Evolutionary conservation across 371 early-diverging fungal genomes (phyloP).

Genomic region (Coemansia sp.): DNA sequence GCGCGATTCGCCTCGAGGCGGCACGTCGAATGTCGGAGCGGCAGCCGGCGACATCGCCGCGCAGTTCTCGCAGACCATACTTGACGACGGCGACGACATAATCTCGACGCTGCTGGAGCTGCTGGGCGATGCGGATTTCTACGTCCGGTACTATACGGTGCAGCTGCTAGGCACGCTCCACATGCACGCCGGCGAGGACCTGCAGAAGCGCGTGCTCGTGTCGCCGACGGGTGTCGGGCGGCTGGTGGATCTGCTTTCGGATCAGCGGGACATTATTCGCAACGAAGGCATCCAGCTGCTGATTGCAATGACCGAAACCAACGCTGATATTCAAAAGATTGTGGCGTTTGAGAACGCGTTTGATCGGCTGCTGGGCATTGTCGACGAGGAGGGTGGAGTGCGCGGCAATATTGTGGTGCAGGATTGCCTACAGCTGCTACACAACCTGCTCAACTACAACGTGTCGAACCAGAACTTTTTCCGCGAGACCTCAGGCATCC

Average conservation of each 20-base stretch:
- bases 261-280: conserved; percentile 89
- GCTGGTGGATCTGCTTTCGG: conserved; percentile 90
- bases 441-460: conserved; percentile 89
- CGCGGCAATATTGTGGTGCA: conserved; percentile 95
- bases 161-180: conserved; percentile 76
- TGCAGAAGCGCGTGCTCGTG: conserved; percentile 85
- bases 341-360: conserved; percentile 97
- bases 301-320: conserved; percentile 82
- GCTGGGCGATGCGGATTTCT: conserved; percentile 88
- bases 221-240: conserved; percentile 89
- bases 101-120: conserved; percentile 80
- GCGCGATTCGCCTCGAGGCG: conserved; percentile 40
- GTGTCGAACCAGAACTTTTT: conserved; percentile 96
- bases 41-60: conserved; percentile 15
- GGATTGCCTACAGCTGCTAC: conserved; percentile 89
- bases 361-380: conserved; percentile 81
- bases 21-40: conserved; percentile 2
- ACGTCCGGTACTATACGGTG: conserved; percentile 86
- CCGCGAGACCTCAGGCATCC: conserved; percentile 92
- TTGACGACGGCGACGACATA: conserved; percentile 67
- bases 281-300: conserved; percentile 92
- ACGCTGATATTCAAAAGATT: conserved; percentile 96
- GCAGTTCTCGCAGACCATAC: conserved; percentile 27
- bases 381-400: conserved; percentile 89
- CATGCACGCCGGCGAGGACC: conserved; percentile 51